phyloP scores from a whole-genome alignment of 257 asterid genomes.

The Penstemon davidsonii region DNA sequence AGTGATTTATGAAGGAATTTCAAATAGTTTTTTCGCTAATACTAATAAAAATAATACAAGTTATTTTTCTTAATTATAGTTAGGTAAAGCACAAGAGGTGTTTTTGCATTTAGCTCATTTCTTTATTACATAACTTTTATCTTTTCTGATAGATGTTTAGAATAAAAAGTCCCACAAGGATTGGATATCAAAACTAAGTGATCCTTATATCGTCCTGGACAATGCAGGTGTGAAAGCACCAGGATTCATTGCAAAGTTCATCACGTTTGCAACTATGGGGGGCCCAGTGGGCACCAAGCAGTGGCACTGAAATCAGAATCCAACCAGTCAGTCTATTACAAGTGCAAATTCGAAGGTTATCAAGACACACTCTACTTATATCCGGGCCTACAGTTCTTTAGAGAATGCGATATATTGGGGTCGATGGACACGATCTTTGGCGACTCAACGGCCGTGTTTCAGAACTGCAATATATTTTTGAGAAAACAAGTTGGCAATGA shows the following conservation, averaged over 20 bases:
- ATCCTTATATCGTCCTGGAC: no score
- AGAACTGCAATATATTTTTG: not conserved
- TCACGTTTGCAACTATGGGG: not conserved
- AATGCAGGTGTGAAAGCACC: not conserved
- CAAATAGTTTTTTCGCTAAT: no score
- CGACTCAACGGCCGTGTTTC: not conserved
- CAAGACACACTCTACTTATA: slow-evolving; percentile 7
- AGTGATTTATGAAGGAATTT: no score
- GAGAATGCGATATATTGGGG: not conserved
- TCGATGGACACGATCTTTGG: slow-evolving; percentile 12
- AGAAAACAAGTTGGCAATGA: not conserved
- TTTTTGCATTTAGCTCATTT: no score
- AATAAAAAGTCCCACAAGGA: no score
- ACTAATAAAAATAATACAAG: no score
- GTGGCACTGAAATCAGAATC: not conserved
- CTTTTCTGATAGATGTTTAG: no score
- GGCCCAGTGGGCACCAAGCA: not conserved
- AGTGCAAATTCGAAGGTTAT: slow-evolving; percentile 1
- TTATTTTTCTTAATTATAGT: no score
- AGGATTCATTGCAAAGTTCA: slow-evolving; percentile 10
- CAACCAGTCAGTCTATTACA: not conserved
- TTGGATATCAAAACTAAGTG: no score
- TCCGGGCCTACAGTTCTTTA: not conserved
- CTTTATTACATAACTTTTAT: no score
- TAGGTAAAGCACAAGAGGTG: no score